These are phyloP conservation scores for Exophiala oligosperma DNA, from an alignment of 2,329 filamentous ascomycete genomes.

Conservation along the genomic window DNA sequence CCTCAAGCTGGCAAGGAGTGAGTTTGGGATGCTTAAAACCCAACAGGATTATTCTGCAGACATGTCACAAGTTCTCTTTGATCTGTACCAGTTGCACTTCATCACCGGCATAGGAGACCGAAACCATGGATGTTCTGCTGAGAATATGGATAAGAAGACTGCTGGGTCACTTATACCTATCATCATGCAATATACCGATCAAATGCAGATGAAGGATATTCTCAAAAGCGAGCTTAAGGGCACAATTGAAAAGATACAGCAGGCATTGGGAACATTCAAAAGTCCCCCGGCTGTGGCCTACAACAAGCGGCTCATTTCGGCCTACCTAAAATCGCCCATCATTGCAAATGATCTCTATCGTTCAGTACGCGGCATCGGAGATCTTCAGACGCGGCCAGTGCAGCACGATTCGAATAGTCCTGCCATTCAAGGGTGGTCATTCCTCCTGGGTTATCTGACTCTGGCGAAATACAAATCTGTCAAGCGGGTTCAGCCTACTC, in stretches of 20 bases:
- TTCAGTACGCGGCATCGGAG: constrained; percentile 75
- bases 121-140: constrained; percentile 77
- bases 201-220: constrained; percentile 86
- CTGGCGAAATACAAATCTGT: constrained; percentile 80
- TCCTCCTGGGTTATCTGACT: constrained; percentile 82
- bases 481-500: constrained; percentile 74
- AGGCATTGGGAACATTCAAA: constrained; percentile 77
- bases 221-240: constrained; percentile 87
- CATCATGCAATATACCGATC: constrained; percentile 75
- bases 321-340: constrained; percentile 79
- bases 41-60: constrained; percentile 84
- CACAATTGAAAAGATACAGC: constrained; percentile 91
- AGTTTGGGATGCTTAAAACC: constrained; percentile 73
- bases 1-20: constrained; percentile 82
- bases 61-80: constrained; percentile 79
- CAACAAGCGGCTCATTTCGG: constrained; percentile 79
- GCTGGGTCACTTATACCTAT: constrained; percentile 82
- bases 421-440: constrained; percentile 87
- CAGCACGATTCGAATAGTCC: constrained; percentile 67
- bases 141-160: constrained; percentile 76
- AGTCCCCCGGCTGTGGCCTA: constrained; percentile 77
- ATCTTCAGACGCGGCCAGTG: constrained; percentile 70
- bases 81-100: constrained; percentile 78
- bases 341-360: constrained; percentile 78
- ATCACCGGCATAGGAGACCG: constrained; percentile 65